Percentiles rank a stretch among this genome's conserved stretches.
These are phyloP conservation scores for Nannochloris sp. DNA, from an alignment of 139 green algal genomes.

Conservation along the genomic window DNA sequence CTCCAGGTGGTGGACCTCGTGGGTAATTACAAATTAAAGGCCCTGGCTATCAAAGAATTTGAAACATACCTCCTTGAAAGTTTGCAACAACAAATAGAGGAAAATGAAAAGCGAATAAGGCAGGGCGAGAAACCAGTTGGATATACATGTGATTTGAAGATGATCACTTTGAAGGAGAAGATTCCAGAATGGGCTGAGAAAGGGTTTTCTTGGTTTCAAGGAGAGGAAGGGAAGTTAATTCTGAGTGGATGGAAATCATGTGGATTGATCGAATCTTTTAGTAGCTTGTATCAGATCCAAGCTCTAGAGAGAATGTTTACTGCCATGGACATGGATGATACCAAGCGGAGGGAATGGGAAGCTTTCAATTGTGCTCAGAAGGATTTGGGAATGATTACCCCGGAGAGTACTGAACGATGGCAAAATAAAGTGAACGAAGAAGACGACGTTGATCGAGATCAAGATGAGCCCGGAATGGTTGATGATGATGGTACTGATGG, in stretches of 20 bases:
- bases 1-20: background rate
- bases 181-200: background rate
- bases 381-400: background rate
- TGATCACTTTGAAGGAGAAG: background rate
- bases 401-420: background rate
- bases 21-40: background rate
- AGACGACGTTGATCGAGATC: background rate
- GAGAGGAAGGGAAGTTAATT: background rate
- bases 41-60: conserved; percentile 3
- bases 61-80: conserved; percentile 1
- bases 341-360: background rate
- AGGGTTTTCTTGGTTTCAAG: conserved; percentile 1
- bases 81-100: background rate
- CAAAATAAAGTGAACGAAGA: background rate
- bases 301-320: background rate
- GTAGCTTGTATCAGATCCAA: background rate
- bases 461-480: background rate
- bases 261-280: background rate
- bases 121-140: background rate
- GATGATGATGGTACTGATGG: background rate
- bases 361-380: background rate
- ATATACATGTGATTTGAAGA: background rate
- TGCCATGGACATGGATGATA: conserved; percentile 1
- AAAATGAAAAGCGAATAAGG: background rate
- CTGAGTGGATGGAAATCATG: background rate